These are phyloP conservation scores for Castanospermum australe DNA, from an alignment of 306 rosid genomes.

Conservation along the genomic window DNA sequence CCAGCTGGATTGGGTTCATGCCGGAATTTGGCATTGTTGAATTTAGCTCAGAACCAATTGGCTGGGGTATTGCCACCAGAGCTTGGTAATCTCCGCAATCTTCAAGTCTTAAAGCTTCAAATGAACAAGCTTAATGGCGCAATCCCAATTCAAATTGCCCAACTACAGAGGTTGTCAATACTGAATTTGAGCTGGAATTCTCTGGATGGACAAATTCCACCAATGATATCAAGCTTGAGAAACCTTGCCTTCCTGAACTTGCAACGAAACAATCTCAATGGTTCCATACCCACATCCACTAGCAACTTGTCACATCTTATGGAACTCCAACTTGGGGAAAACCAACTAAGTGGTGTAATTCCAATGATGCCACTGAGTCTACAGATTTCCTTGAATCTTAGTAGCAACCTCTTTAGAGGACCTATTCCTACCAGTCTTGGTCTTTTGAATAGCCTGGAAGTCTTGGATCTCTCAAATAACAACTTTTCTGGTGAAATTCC, in stretches of 20 bases:
- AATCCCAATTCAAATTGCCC: slow-evolving; percentile 52
- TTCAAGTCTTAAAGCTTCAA: slow-evolving; percentile 68
- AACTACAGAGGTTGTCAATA: slow-evolving; percentile 23
- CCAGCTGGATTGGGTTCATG: slow-evolving; percentile 53
- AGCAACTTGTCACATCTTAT: slow-evolving; percentile 20
- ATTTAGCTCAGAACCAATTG: slow-evolving; percentile 58
- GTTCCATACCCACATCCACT: slow-evolving; percentile 51
- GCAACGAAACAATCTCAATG: slow-evolving; percentile 55
- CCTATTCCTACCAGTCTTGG: slow-evolving; percentile 44
- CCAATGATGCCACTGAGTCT: slow-evolving; percentile 58
- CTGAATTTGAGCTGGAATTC: slow-evolving; percentile 71
- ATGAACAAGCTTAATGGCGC: slow-evolving; percentile 50
- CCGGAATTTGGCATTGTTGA: slow-evolving; percentile 55
- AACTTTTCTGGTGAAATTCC: slow-evolving; percentile 62
- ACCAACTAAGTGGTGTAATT: slow-evolving; percentile 53
- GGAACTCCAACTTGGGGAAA: slow-evolving; percentile 76
- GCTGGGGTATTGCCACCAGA: slow-evolving; percentile 48
- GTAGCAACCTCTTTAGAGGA: slow-evolving; percentile 62
- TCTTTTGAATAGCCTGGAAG: slow-evolving; percentile 35
- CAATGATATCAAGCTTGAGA: slow-evolving; percentile 36
- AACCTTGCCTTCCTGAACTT: slow-evolving; percentile 44
- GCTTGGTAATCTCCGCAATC: slow-evolving; percentile 51
- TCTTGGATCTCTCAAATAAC: slow-evolving; percentile 88
- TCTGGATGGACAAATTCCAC: slow-evolving; percentile 64
- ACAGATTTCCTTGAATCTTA: slow-evolving; percentile 75